Percentiles rank a stretch among this genome's conserved stretches.
These are phyloP conservation scores for Vachellia pachyceras DNA, from an alignment of 306 rosid genomes.

Conservation along the genomic window DNA sequence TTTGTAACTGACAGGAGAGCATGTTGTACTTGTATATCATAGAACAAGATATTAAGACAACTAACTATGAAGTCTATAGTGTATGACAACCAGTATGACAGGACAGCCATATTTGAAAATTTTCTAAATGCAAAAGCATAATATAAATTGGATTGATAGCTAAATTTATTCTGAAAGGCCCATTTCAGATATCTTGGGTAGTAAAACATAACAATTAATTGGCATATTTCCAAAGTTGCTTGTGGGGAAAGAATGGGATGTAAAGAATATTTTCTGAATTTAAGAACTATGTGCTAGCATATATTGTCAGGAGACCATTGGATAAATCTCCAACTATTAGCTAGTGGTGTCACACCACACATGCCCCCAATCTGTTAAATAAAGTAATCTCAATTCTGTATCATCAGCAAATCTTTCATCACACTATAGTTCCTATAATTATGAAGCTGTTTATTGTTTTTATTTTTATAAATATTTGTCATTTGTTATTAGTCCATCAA, in stretches of 20 bases:
- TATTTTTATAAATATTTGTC: not conserved
- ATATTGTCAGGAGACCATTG: not conserved
- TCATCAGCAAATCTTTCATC: not conserved
- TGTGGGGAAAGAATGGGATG: not conserved
- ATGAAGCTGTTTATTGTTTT: conserved; percentile 6
- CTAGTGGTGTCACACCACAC: not conserved
- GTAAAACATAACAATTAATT: not conserved
- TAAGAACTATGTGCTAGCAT: not conserved
- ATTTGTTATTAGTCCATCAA: conserved; percentile 18
- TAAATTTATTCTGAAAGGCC: not conserved
- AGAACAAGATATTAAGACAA: conserved; percentile 12
- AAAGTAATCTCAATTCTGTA: not conserved
- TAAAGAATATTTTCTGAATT: not conserved
- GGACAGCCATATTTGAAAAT: conserved; percentile 8
- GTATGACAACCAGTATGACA: conserved; percentile 13
- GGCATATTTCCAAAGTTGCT: not conserved
- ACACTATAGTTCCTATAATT: conserved; percentile 24
- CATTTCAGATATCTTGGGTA: not conserved
- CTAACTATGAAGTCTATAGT: conserved; percentile 2
- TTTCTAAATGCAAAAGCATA: conserved; percentile 7
- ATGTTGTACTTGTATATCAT: conserved; percentile 9
- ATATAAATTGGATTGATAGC: conserved; percentile 7
- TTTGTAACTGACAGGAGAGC: not conserved
- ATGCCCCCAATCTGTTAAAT: not conserved
- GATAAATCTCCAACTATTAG: not conserved